Conservation (phyloP, 108 stramenopile genomes). For the Epithemia pelagica region DNA sequence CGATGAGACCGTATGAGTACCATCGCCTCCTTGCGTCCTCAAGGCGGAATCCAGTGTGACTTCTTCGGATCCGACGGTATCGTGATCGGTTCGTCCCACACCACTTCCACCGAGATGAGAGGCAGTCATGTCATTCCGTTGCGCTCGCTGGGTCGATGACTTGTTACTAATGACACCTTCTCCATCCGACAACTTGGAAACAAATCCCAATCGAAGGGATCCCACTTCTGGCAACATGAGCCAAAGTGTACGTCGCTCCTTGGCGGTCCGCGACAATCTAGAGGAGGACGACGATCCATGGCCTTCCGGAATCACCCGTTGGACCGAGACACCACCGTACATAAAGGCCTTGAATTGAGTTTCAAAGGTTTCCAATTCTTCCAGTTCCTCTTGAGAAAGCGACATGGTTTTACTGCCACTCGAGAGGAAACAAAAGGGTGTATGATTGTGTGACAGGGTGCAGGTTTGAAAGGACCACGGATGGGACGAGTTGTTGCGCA, state of each 20-base stretch:
- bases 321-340: conserved; percentile 73
- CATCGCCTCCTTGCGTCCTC: conserved; percentile 17
- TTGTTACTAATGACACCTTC: conserved; percentile 22
- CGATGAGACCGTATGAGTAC: background rate
- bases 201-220: conserved; percentile 62
- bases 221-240: conserved; percentile 68
- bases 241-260: conserved; percentile 74
- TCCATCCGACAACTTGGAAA: conserved; percentile 47
- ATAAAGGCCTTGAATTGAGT: conserved; percentile 69
- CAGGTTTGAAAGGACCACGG: conserved; percentile 33
- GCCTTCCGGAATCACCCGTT: conserved; percentile 45
- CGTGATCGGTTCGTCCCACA: conserved; percentile 2
- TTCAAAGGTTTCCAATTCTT: conserved; percentile 49
- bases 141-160: conserved; percentile 16
- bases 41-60: conserved; percentile 50
- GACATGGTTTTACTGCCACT: conserved; percentile 1
- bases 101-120: background rate
- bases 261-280: conserved; percentile 20
- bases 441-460: conserved; percentile 12
- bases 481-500: conserved; percentile 43
- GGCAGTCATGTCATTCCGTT: background rate
- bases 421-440: conserved; percentile 18
- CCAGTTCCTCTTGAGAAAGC: conserved; percentile 36
- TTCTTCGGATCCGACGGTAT: conserved; percentile 35
- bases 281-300: conserved; percentile 21